phyloP scores from a whole-genome alignment of 2,329 filamentous ascomycete genomes.

The Diaporthe australafricana region DNA sequence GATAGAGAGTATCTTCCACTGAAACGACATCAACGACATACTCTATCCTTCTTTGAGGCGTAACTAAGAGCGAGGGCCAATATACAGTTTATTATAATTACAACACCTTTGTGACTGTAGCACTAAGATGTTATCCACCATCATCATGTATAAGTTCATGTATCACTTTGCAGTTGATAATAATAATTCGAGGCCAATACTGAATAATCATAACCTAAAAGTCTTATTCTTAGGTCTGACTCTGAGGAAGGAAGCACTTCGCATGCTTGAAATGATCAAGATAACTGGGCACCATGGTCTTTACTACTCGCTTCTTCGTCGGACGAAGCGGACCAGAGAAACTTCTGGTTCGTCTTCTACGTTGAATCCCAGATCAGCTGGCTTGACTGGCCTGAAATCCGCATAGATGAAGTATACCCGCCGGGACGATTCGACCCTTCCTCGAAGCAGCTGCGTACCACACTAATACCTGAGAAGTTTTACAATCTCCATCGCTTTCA shows the following conservation, averaged over 20 bases:
- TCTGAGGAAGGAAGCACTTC: too few species aligned
- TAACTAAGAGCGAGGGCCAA: too few species aligned
- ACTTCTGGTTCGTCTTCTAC: neutral
- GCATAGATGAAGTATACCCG: neutral
- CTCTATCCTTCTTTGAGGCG: too few species aligned
- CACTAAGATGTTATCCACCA: too few species aligned
- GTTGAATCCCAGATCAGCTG: neutral
- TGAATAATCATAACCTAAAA: too few species aligned
- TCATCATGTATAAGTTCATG: too few species aligned
- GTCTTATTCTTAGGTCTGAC: neutral
- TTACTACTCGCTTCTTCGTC: neutral
- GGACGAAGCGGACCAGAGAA: neutral
- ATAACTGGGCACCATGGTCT: neutral
- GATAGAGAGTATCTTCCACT: too few species aligned
- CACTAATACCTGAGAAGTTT: neutral
- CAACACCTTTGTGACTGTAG: too few species aligned
- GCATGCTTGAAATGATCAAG: neutral
- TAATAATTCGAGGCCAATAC: too few species aligned
- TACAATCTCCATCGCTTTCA: neutral
- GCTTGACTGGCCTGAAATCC: neutral
- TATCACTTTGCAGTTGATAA: too few species aligned
- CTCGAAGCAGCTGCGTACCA: neutral
- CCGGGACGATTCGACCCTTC: neutral
- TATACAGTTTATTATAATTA: too few species aligned
- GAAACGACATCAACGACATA: too few species aligned